Evolutionary conservation across 1,284 basidiomycete species (phyloP), one percentile per base, ranked within the genome.

Genomic region (Phellinidium pouzarii): DNA sequence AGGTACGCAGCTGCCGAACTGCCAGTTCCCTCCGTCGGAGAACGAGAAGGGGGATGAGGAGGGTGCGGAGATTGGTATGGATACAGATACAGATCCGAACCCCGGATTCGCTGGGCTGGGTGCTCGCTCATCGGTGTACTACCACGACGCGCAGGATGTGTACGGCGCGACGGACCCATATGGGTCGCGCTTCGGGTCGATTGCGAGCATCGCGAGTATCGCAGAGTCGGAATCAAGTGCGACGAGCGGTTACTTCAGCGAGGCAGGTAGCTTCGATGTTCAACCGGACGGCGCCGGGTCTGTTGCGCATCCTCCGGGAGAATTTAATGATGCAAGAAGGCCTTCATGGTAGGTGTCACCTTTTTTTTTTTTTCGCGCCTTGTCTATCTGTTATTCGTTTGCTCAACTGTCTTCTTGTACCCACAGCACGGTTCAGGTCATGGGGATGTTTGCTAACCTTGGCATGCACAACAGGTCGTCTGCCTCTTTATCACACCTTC

Each of bases 121-220:
- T 27, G 23, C 40, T n/a, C 50, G 34, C 17, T 22, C 45, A 6
- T 4, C 51, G 9, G 29, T 46, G 17, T 54, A 48, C 34, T 54
- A 44, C 48, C 25, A 23, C 26, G 53, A 53, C 25, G 8, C 41
- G 11, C 40, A 36, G 20, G 41, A 41, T 23, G 12, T 40, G n/a
- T 38, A 45, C 41, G 46, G 46, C 27, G 52, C 17, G 20, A 17
- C 31, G 7, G 48, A 69, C 17, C 71, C 74, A 9, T 79, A 75
- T 58, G 66, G 65, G 41, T 78, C 78, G 29, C 68, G 82, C 55
- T 82, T 80, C 59, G 75, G 78, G 3, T 82, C 80, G 1, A 74
- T 83, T 54, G 75, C 75, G 6, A 81, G 79, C 9, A 65, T 79
- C 40, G 74, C 74, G 8, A 78, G 75, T 34, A 80, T 77, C 60